Conservation (phyloP, 805 yeast species). For the Saccharomycopsis guyanensis region DNA sequence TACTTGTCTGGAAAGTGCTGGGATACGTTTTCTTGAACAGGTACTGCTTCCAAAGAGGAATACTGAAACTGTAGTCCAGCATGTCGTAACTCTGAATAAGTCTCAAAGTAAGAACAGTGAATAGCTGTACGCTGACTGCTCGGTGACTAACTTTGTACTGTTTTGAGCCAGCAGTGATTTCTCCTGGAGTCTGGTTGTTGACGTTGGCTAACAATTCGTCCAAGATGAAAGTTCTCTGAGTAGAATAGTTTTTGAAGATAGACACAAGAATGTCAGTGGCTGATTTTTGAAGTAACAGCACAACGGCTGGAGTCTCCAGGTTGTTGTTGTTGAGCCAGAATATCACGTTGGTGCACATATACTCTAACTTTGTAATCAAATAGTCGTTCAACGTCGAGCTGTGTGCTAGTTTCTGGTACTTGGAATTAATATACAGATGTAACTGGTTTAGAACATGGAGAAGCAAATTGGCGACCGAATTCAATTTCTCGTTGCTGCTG, state of each 20-base stretch:
- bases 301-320: conserved; percentile 20
- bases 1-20: conserved; percentile 15
- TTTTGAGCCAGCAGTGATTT: conserved; percentile 34
- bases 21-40: conserved; percentile 14
- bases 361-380: conserved; percentile 52
- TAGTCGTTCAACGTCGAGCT: conserved; percentile 38
- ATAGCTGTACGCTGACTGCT: conserved; percentile 43
- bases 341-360: conserved; percentile 35
- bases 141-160: conserved; percentile 33
- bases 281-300: conserved; percentile 11
- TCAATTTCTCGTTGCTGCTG: neutral
- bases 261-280: conserved; percentile 29
- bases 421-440: conserved; percentile 7
- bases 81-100: conserved; percentile 35
- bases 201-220: conserved; percentile 50
- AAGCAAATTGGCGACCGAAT: conserved; percentile 3
- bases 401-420: conserved; percentile 16
- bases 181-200: conserved; percentile 36
- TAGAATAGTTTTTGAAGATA: conserved; percentile 35
- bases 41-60: conserved; percentile 13
- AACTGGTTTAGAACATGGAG: conserved; percentile 7
- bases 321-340: conserved; percentile 25
- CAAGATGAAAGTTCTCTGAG: conserved; percentile 54
- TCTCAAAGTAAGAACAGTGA: conserved; percentile 38
- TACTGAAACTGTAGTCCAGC: conserved; percentile 20